phyloP scores from a whole-genome alignment of 2,329 filamentous ascomycete genomes.

The Emmonsiellopsis sp. region DNA sequence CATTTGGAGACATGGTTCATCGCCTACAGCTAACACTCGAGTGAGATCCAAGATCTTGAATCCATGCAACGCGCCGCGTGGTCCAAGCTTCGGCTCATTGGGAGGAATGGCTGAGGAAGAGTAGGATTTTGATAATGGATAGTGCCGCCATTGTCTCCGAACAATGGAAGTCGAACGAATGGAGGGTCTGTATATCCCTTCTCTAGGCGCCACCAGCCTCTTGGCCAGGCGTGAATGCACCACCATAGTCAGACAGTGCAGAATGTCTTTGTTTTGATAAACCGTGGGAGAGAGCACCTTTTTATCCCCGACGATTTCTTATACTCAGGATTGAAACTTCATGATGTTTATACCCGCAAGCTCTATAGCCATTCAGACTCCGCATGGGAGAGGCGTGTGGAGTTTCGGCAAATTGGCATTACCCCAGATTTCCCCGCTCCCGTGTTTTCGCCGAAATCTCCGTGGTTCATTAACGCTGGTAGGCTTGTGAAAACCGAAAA shows the following conservation, averaged over 20 bases:
- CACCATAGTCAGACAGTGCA: no score
- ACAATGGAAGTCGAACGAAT: neutral
- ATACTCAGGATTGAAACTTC: no score
- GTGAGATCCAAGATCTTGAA: conserved; percentile 23
- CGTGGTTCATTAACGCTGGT: no score
- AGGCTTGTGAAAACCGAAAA: no score
- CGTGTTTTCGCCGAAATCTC: neutral
- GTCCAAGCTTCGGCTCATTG: neutral
- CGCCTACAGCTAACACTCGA: conserved; percentile 19
- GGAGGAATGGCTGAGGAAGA: neutral
- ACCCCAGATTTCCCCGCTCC: neutral
- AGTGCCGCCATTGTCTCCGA: neutral
- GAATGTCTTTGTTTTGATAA: no score
- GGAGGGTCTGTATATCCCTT: no score
- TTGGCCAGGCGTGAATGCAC: no score
- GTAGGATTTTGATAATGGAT: neutral
- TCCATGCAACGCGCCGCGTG: conserved; percentile 11
- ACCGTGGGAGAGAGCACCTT: neutral
- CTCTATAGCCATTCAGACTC: no score
- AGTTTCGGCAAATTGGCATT: neutral
- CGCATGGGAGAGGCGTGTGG: no score
- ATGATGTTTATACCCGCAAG: no score
- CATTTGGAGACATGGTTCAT: neutral
- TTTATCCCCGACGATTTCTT: no score
- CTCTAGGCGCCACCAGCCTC: no score